These are phyloP conservation scores for Chaetomium strumarium DNA, from an alignment of 2,329 filamentous ascomycete genomes.

Conservation along the genomic window DNA sequence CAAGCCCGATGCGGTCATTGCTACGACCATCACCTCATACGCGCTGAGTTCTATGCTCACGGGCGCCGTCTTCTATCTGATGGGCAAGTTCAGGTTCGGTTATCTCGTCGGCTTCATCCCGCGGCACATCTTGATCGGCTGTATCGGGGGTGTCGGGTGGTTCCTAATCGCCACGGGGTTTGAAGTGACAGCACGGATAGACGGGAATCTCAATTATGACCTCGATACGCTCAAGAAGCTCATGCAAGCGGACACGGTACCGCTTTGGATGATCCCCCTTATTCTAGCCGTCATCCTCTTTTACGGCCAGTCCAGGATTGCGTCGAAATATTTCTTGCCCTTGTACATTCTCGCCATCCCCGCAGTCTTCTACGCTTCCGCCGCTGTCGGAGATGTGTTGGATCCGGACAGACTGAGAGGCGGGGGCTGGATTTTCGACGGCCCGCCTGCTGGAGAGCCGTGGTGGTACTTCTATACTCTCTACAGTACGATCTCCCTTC, in stretches of 20 bases:
- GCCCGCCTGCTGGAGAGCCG: slow-evolving; percentile 75
- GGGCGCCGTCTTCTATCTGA: slow-evolving; percentile 82
- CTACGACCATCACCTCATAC: slow-evolving; percentile 90
- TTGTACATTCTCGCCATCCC: slow-evolving; percentile 78
- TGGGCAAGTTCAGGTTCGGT: slow-evolving; percentile 81
- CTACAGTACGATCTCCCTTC: slow-evolving; percentile 60
- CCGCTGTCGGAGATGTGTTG: slow-evolving; percentile 62
- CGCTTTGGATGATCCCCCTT: slow-evolving; percentile 79
- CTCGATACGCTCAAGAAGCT: slow-evolving; percentile 70
- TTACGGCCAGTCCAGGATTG: slow-evolving; percentile 66
- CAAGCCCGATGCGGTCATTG: slow-evolving; percentile 78
- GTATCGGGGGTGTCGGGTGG: slow-evolving; percentile 94
- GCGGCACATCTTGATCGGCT: slow-evolving; percentile 90
- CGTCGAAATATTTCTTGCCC: slow-evolving; percentile 80
- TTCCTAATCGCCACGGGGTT: slow-evolving; percentile 89
- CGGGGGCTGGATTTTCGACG: slow-evolving; percentile 85
- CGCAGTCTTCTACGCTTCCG: slow-evolving; percentile 70
- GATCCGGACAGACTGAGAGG: slow-evolving; percentile 61
- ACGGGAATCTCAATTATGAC: slow-evolving; percentile 79
- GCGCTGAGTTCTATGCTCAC: slow-evolving; percentile 87
- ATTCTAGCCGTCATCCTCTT: slow-evolving; percentile 70
- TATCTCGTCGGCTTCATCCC: slow-evolving; percentile 96
- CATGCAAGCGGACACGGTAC: slow-evolving; percentile 64
- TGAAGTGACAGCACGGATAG: slow-evolving; percentile 84
- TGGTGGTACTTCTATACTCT: slow-evolving; percentile 98